Percentiles rank a stretch among this genome's conserved stretches.
Conservation (phyloP, 176 grass and related monocot genomes). For the Puccinellia tenuiflora region DNA sequence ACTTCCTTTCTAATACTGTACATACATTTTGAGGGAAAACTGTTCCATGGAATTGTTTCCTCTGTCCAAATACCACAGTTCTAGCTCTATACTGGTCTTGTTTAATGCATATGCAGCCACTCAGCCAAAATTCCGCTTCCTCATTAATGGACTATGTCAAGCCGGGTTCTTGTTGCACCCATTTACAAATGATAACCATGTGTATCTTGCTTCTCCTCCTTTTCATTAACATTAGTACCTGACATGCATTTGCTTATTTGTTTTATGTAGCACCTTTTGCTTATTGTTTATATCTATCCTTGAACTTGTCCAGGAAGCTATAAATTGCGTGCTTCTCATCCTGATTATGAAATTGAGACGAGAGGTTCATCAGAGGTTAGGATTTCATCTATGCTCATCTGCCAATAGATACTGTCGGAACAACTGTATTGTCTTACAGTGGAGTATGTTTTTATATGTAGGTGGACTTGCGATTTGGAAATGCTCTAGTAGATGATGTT, state of each 20-base stretch:
- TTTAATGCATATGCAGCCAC: not conserved
- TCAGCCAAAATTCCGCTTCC: not conserved
- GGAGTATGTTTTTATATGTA: slow-evolving; percentile 32
- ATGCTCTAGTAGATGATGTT: slow-evolving; percentile 71
- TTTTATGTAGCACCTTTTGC: not conserved
- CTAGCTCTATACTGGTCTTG: not conserved
- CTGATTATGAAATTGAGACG: slow-evolving; percentile 70
- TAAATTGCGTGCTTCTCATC: slow-evolving; percentile 71
- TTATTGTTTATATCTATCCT: slow-evolving; percentile 8
- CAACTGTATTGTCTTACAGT: slow-evolving; percentile 25
- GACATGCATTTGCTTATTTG: slow-evolving; percentile 1
- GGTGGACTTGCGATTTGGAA: slow-evolving; percentile 87
- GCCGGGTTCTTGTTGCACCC: not conserved
- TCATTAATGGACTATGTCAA: not conserved
- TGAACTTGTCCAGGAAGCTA: slow-evolving; percentile 62
- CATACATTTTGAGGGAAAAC: not conserved
- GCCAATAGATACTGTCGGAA: not conserved
- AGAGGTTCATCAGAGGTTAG: slow-evolving; percentile 74
- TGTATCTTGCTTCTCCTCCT: not conserved
- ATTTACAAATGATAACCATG: slow-evolving; percentile 4
- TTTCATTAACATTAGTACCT: slow-evolving; percentile 5
- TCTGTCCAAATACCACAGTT: not conserved
- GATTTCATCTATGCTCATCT: slow-evolving; percentile 24
- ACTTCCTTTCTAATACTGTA: not conserved
- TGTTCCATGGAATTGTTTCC: not conserved